Evolutionary conservation across 345 rosid species (phyloP).

Genomic region (Cochlearia excelsa): DNA sequence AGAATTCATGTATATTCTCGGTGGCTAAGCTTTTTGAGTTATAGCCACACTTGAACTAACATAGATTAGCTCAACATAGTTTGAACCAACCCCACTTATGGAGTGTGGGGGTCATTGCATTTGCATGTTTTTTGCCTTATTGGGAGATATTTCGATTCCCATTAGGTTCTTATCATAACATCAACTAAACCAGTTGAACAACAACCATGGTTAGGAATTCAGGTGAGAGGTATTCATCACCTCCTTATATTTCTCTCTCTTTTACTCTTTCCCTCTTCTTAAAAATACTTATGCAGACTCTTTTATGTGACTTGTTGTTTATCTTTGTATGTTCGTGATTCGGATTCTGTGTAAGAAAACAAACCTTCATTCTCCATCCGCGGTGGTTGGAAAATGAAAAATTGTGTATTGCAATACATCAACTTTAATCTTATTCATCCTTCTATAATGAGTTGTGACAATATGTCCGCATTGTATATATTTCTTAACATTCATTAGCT

Average conservation of each 20-base stretch:
- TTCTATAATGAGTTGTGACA: neutral
- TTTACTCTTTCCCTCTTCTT: conserved; percentile 25
- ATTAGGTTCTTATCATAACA: conserved; percentile 52
- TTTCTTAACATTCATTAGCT: neutral
- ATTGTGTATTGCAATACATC: conserved; percentile 19
- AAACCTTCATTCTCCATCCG: conserved; percentile 31
- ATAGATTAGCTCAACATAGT: conserved; percentile 47
- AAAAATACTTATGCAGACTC: conserved; percentile 4
- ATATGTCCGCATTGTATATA: conserved; percentile 3
- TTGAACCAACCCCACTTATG: conserved; percentile 52
- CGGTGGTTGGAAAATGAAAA: conserved; percentile 35
- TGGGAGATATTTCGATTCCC: conserved; percentile 92
- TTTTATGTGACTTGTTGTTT: conserved; percentile 22
- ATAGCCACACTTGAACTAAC: conserved; percentile 47
- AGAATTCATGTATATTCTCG: conserved; percentile 45
- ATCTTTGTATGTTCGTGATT: conserved; percentile 27
- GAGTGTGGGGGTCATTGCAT: conserved; percentile 60
- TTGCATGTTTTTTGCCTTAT: conserved; percentile 57
- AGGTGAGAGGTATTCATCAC: conserved; percentile 46
- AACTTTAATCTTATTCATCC: conserved; percentile 25
- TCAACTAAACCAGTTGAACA: conserved; percentile 46
- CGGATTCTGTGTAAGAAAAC: conserved; percentile 31
- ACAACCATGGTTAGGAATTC: conserved; percentile 89
- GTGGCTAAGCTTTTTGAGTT: conserved; percentile 64
- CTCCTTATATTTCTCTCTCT: conserved; percentile 32